Base-by-base conservation (phyloP, 768 basidiomycete genomes). In the Candolleomyces eurysporus region DNA sequence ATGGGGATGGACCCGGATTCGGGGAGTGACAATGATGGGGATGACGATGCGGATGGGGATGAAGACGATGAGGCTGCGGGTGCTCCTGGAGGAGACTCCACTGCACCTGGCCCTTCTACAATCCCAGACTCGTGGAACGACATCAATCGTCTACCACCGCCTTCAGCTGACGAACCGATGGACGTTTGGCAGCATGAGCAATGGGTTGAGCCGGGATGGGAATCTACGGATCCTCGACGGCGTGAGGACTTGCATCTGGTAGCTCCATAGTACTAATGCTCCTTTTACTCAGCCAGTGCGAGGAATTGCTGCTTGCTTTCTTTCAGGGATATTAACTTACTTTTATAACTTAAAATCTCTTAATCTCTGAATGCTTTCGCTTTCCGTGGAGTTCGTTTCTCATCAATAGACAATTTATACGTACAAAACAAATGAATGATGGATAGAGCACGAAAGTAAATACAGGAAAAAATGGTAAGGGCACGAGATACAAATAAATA, bases 41-140 rank as follows among this genome's bases (percentile, higher is more conserved):
- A 54, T n/a, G 59, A 53, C 1, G 68, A 64, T 53, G 68, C 65
- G 5, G 68, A 66, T 19, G 69, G 72, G 5, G 74, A 73, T n/a
- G 69, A 71, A 22, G 78, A 76, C 17, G 69, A 71, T 31, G 77
- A 76, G 22, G 68, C 61, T 30, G 66, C 66, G 56, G 64, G 63
- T 36, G 36, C 36, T 36, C 19, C 52, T 66, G 57, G 67, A 66
- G 32, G 62, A 65, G 46, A 50, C 32, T 36, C 11, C 36, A 11
- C 36, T 36, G 36, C 36, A 11, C 36, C 36, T 36, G 36, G 36
- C 36, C 36, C 36, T 36, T 36, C 36, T 17, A 52, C 17, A 19
- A 30, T 42, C 46, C 54, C 19, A 16, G 66, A 59, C 6, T 17
- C 19, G 45, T 46, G 16, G 4, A 2, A 46, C 14, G 45, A 21